Percentiles rank a stretch among this genome's conserved stretches.
phyloP scores from a whole-genome alignment of 495 filamentous ascomycete genomes.

The Bathelium albidoporum region DNA sequence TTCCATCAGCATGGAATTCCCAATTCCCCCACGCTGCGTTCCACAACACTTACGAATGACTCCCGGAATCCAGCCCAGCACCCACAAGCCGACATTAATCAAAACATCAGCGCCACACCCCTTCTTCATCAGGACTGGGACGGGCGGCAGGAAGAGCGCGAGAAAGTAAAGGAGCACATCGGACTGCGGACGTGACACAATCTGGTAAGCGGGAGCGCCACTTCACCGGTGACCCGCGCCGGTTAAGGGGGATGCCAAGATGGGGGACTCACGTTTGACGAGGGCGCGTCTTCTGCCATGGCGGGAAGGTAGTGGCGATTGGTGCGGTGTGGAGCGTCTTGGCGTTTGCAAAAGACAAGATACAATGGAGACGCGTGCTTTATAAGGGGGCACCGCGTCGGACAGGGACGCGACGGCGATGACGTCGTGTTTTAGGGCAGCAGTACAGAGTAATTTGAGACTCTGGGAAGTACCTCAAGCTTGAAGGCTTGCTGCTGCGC shows the following conservation, averaged over 20 bases:
- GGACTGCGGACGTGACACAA: slow-evolving; percentile 8
- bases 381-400: background rate
- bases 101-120: slow-evolving; percentile 23
- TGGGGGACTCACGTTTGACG: background rate
- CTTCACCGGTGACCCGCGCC: background rate
- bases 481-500: no score
- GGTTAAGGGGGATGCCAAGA: background rate
- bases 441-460: background rate
- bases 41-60: slow-evolving; percentile 14
- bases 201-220: background rate
- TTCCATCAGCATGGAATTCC: no score
- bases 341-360: background rate
- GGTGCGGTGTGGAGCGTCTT: background rate
- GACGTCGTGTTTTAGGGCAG: background rate
- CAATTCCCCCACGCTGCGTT: background rate
- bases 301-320: background rate
- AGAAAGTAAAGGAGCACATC: slow-evolving; percentile 22
- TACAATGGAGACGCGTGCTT: background rate
- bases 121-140: slow-evolving; percentile 23
- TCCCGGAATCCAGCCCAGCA: slow-evolving; percentile 26
- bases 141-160: slow-evolving; percentile 21
- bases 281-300: background rate
- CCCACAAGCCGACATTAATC: slow-evolving; percentile 22
- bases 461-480: no score
- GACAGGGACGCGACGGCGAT: background rate